Conservation (phyloP, 1,284 basidiomycete species). For the Malassezia japonica region DNA sequence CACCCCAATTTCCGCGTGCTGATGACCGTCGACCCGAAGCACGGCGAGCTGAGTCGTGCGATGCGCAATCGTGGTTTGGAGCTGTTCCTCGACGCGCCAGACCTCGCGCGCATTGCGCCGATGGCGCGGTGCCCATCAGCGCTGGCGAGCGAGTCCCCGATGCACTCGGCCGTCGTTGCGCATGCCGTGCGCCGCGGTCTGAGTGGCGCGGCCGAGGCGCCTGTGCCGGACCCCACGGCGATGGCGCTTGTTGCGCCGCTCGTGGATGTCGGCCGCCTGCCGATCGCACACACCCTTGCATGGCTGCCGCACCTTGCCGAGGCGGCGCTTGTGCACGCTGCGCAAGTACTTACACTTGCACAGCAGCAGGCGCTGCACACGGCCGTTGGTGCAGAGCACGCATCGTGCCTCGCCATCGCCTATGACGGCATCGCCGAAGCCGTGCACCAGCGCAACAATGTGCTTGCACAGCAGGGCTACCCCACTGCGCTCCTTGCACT, state of each 20-base stretch:
- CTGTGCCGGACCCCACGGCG: background rate
- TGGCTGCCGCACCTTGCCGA: background rate
- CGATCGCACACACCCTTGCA: background rate
- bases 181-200: slow-evolving; percentile 7
- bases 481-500: background rate
- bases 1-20: slow-evolving; percentile 84
- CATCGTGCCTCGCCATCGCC: background rate
- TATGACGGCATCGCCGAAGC: background rate
- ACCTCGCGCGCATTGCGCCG: slow-evolving; percentile 1
- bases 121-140: background rate
- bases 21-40: slow-evolving; percentile 82
- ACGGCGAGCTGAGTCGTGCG: slow-evolving; percentile 88
- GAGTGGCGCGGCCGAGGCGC: background rate
- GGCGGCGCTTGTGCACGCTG: background rate
- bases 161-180: slow-evolving; percentile 4
- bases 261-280: background rate
- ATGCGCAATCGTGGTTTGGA: slow-evolving; percentile 98
- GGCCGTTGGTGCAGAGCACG: background rate
- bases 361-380: background rate
- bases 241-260: background rate
- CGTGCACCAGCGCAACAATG: background rate
- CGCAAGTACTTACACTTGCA: background rate
- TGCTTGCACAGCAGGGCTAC: background rate
- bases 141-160: background rate
- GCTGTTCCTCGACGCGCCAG: slow-evolving; percentile 51